Percentiles rank a stretch among this genome's conserved stretches.
Evolutionary conservation across 768 basidiomycete species (phyloP).

Genomic region (Coprinopsis strossmayeri): DNA sequence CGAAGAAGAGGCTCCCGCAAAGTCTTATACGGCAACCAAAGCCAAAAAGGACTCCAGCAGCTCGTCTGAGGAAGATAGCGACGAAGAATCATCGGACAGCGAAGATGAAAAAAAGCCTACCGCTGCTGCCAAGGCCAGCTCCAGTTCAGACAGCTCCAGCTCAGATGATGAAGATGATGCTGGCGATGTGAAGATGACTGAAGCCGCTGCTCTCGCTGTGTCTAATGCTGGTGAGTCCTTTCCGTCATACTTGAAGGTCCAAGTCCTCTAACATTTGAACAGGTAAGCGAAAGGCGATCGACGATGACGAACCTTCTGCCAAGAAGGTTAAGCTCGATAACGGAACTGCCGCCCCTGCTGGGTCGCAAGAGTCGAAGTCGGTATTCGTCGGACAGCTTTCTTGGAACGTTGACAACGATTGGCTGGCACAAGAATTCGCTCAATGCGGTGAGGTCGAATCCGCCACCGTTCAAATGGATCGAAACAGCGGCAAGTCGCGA

Average conservation of each 20-base stretch:
- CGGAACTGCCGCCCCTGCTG: slow-evolving; percentile 40
- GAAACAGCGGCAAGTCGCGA: slow-evolving; percentile 73
- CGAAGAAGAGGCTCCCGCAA: slow-evolving; percentile 2
- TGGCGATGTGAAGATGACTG: slow-evolving; percentile 56
- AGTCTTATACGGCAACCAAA: neutral
- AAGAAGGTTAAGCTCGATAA: slow-evolving; percentile 82
- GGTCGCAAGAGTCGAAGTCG: slow-evolving; percentile 51
- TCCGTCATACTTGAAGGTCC: neutral
- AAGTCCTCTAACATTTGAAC: slow-evolving; percentile 2
- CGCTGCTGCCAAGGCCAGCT: slow-evolving; percentile 22
- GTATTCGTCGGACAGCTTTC: slow-evolving; percentile 92
- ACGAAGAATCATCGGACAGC: slow-evolving; percentile 22
- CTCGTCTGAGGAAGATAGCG: slow-evolving; percentile 19
- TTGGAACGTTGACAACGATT: slow-evolving; percentile 97
- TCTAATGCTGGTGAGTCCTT: slow-evolving; percentile 28
- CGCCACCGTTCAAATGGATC: slow-evolving; percentile 85
- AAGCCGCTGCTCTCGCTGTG: slow-evolving; percentile 26
- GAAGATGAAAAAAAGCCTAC: slow-evolving; percentile 19
- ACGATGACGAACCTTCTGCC: slow-evolving; percentile 45
- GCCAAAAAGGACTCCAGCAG: slow-evolving; percentile 14
- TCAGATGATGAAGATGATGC: slow-evolving; percentile 30
- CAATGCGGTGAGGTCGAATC: slow-evolving; percentile 82
- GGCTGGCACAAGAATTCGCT: slow-evolving; percentile 86
- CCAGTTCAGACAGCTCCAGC: slow-evolving; percentile 18
- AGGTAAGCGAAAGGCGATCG: slow-evolving; percentile 83